Evolutionary conservation across 176 grass and related monocot genomes (phyloP).

Genomic region (Zea mays): Zm-B73-REFERENCE-NAM-5.0 NC_050098.1:37291501-37292000

Average conservation of each 20-base stretch:
- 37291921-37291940: neutral
- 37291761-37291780: neutral
- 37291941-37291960: neutral
- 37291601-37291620: conserved; percentile 9
- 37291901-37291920: neutral
- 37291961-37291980: neutral
- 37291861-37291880: neutral
- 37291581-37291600: neutral
- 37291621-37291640: conserved; percentile 2
- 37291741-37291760: conserved; percentile 47
- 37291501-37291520: conserved; percentile 2
- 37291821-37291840: neutral
- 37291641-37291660: conserved; percentile 53
- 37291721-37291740: conserved; percentile 30
- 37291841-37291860: neutral
- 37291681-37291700: conserved; percentile 20
- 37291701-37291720: conserved; percentile 23
- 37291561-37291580: neutral
- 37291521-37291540: neutral
- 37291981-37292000: neutral
- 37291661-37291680: conserved; percentile 52
- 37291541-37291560: neutral
- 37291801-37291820: neutral
- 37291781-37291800: neutral
- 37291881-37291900: neutral